A percentile compares a stretch with the other conserved stretches of the same genome.
Evolutionary conservation across 2,329 filamentous ascomycete genomes (phyloP).

Genomic region (Stemphylium beticola): DNA sequence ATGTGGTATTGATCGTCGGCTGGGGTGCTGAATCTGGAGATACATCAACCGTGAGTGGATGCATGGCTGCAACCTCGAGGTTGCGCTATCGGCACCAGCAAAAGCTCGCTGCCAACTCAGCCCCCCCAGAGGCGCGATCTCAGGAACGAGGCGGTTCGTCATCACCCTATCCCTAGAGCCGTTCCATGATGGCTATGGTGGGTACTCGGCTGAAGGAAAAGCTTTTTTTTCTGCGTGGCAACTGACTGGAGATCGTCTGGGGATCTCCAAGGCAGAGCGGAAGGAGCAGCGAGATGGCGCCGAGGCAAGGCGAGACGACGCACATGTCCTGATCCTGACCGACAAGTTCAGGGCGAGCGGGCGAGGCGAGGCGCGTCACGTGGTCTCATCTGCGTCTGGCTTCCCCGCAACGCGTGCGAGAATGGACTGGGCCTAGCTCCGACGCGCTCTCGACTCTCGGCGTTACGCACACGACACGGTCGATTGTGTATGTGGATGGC

Average conservation of each 20-base stretch:
- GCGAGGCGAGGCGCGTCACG: background rate
- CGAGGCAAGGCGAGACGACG: background rate
- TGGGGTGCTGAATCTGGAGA: constrained; percentile 24
- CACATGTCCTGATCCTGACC: too few relatives aligned
- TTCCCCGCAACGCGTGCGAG: constrained; percentile 28
- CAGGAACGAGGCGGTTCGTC: constrained; percentile 13
- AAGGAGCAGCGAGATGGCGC: constrained; percentile 9
- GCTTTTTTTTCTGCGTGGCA: constrained; percentile 13
- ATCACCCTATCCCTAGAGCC: background rate
- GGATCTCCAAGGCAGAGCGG: constrained; percentile 5
- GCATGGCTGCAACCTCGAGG: constrained; percentile 3
- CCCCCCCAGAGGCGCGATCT: constrained; percentile 2
- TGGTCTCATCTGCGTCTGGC: background rate
- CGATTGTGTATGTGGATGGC: constrained; percentile 22
- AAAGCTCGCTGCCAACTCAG: constrained; percentile 6
- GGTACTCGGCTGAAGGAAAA: constrained; percentile 6
- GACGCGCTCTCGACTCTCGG: constrained; percentile 17
- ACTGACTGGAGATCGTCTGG: constrained; percentile 2
- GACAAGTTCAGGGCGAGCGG: background rate
- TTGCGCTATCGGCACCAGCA: constrained; percentile 10
- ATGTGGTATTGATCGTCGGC: constrained; percentile 29
- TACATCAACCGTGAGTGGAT: constrained; percentile 8
- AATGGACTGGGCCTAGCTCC: constrained; percentile 11
- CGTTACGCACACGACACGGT: constrained; percentile 24
- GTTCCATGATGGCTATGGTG: constrained; percentile 3